Conservation (phyloP, 148 eudicot species). For the Selenicereus undatus region DNA sequence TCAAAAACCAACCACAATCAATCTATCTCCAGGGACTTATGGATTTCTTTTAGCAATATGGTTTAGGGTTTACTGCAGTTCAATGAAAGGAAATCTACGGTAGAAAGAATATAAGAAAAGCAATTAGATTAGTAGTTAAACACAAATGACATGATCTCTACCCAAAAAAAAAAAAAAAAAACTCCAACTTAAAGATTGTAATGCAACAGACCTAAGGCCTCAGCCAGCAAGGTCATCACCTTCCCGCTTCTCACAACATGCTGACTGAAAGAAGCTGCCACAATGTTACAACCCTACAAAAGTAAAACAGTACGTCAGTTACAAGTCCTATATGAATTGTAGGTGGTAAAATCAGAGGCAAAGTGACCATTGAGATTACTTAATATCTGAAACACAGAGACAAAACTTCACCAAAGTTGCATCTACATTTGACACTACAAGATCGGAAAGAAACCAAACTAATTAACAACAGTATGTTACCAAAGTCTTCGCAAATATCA, state of each 20-base stretch:
- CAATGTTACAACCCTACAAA: constrained; percentile 65
- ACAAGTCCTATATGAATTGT: neutral
- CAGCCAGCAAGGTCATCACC: constrained; percentile 53
- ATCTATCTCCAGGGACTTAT: neutral
- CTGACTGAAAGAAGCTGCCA: constrained; percentile 46
- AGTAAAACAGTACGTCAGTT: constrained; percentile 14
- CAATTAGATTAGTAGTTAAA: neutral
- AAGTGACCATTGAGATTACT: neutral
- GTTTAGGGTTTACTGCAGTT: neutral
- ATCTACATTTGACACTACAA: neutral
- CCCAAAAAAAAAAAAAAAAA: neutral
- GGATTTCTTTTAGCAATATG: neutral
- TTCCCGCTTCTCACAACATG: constrained; percentile 48
- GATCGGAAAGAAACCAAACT: neutral
- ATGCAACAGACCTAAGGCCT: constrained; percentile 67
- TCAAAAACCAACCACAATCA: neutral
- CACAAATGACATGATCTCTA: neutral
- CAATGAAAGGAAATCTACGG: neutral
- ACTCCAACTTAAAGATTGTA: constrained; percentile 1
- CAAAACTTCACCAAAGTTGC: neutral
- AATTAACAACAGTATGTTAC: neutral
- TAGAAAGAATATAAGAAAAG: neutral
- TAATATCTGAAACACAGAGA: neutral
- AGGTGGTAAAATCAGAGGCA: neutral
- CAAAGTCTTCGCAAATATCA: no score